Base-by-base conservation (phyloP, 495 filamentous ascomycete species). In the Polyplosphaeria fusca region DNA sequence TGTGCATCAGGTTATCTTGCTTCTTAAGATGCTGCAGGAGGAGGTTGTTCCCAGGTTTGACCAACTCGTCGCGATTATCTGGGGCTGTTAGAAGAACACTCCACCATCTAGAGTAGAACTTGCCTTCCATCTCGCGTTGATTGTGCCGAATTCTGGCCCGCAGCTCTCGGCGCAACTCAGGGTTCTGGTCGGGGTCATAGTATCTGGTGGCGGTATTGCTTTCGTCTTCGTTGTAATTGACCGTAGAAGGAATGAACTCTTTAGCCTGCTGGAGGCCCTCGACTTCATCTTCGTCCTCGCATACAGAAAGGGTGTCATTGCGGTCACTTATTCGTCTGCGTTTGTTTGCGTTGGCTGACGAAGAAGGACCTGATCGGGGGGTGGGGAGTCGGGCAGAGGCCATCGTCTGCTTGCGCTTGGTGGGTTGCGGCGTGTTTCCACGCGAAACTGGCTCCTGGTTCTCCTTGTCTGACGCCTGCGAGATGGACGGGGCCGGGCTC, bases 161-260 rank as follows among this genome's bases (percentile, higher is more conserved):
- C 20, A 95, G 67, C 32, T 76, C 67, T 39, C 92, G 77, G 24
- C 91, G 80, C 68, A 92, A 82, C n/a, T 85, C 82, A 32, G 85
- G 78, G 56, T 88, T 80, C 66, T 99, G 93, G 62, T 95, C 84
- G 0, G 93, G 93, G 58, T 99, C 89, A 66, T 94, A 99, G 57
- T 76, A 85, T 50, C 77, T 46, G 2, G 38, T 52, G 4, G 2
- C 9, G 22, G 58, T 53, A 32, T 52, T 35, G 13, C 51, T 51
- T 4, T 28, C 47, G 9, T 54, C 54, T 9, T 55, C 45, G 20
- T 48, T n/a, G 5, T 26, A 47, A 16, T 58, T 30, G 18, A 57
- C 40, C 16, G 55, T 57, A 23, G 26, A 30, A 9, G 64, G 38
- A 13, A 65, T 68, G 9, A 79, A 77, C 27, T 82, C 78, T 30